These are phyloP conservation scores for Eremochloa ophiuroides DNA, from an alignment of 176 grass and related monocot genomes.

Conservation along the genomic window DNA sequence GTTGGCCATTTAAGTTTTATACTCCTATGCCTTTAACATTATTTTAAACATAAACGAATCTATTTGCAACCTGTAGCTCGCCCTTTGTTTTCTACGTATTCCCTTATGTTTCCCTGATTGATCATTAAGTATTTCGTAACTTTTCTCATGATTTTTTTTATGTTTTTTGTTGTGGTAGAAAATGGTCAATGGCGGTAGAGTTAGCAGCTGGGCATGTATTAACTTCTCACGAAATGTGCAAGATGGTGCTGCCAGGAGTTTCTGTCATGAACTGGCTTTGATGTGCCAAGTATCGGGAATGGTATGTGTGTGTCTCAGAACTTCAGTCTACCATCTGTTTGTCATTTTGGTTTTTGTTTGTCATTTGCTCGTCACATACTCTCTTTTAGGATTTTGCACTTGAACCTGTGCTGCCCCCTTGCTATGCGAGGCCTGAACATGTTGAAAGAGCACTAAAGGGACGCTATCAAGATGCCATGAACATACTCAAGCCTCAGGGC, in stretches of 20 bases:
- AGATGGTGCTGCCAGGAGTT: slow-evolving; percentile 63
- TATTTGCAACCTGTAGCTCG: not conserved
- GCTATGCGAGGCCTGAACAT: slow-evolving; percentile 60
- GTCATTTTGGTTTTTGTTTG: not conserved
- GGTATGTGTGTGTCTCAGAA: slow-evolving; percentile 35
- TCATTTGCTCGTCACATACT: not conserved
- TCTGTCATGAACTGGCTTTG: slow-evolving; percentile 71
- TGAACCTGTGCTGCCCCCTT: slow-evolving; percentile 57
- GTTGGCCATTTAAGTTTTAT: not conserved
- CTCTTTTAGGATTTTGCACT: slow-evolving; percentile 60
- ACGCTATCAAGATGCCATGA: slow-evolving; percentile 73
- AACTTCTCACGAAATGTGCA: slow-evolving; percentile 78
- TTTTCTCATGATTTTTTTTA: slow-evolving; percentile 2
- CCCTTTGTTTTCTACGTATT: not conserved
- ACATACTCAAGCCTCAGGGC: slow-evolving; percentile 40
- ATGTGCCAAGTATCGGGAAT: slow-evolving; percentile 93
- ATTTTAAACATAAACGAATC: not conserved
- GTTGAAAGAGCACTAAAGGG: slow-evolving; percentile 78
- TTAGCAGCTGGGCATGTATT: slow-evolving; percentile 72
- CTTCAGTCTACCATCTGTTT: not conserved
- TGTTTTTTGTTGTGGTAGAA: slow-evolving; percentile 37
- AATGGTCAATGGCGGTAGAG: slow-evolving; percentile 84
- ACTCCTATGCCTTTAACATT: not conserved
- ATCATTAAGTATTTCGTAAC: not conserved
- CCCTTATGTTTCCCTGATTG: not conserved